These are phyloP conservation scores for Geotrichum aggregatum DNA, from an alignment of 1,139 yeast species.

Conservation along the genomic window DNA sequence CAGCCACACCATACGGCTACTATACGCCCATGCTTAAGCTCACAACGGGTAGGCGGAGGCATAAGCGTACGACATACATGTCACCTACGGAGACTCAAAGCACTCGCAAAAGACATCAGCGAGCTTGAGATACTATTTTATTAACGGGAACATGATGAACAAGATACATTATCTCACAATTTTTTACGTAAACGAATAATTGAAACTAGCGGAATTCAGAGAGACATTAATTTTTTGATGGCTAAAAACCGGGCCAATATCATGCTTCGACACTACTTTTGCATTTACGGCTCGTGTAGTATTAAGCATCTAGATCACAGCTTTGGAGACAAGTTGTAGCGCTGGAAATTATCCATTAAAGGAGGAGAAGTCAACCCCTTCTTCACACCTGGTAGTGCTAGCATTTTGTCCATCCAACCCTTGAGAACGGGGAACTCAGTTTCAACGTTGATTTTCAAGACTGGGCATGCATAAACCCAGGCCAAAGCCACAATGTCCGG, in stretches of 20 bases:
- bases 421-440: slow-evolving; percentile 44
- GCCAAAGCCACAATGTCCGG: slow-evolving; percentile 51
- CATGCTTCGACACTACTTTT: too few species aligned
- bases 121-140: background rate
- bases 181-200: slow-evolving; percentile 47
- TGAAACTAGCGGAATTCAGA: too few species aligned
- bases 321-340: background rate
- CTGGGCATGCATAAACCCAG: slow-evolving; percentile 32
- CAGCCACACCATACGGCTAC: slow-evolving; percentile 2
- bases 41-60: slow-evolving; percentile 3
- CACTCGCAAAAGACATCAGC: slow-evolving; percentile 1
- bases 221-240: too few species aligned
- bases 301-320: too few species aligned
- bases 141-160: background rate
- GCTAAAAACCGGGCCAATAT: too few species aligned
- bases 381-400: slow-evolving; percentile 33
- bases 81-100: slow-evolving; percentile 2
- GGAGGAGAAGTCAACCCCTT: background rate
- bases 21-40: slow-evolving; percentile 8
- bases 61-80: background rate
- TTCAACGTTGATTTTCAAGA: slow-evolving; percentile 39
- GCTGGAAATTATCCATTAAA: background rate
- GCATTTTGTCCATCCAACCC: slow-evolving; percentile 46
- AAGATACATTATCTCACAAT: background rate
- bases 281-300: too few species aligned